Evolutionary conservation across 495 filamentous ascomycete species (phyloP), one percentile per base, ranked within the genome.

Genomic region (Stereocaulon alpinum): DNA sequence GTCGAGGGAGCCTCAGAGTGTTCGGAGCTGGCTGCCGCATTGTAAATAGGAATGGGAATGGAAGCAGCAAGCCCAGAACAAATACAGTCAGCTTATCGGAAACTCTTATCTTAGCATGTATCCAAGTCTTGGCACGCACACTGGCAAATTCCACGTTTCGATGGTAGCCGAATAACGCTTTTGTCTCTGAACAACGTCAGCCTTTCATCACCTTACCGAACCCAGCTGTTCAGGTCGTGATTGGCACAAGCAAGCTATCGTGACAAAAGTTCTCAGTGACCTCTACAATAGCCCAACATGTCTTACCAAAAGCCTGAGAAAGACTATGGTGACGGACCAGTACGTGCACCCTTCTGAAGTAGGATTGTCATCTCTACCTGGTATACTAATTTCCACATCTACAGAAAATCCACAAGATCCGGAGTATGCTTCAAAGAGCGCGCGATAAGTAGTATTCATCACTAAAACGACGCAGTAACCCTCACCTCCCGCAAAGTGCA

Each of bases 221-320:
- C 83, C 79, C 65, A 67, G 75, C 67, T 74, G 77, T 81, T 81
- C 77, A 79, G 78, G 77, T 81, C 78, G 75, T 81, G 78, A 78
- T 74, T 75, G 78, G 75, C 73, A 73, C 65, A 62, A 67, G 65
- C 63, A 66, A 67, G 62, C 56, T 12, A 10, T 50, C 24, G 20
- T 5, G 15, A 42, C 6, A 17, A 6, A 24, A 24, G 24, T 34
- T 45, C 18, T 11, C 50, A 18, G 14, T 66, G 64, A 63, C 42
- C 55, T 18, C 24, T 30, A 17, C 22, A 50, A 11, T 41, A 65
- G 30, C 40, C 69, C 81, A 89, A 80, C 62, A 94, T 94, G 90
- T 93, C 90, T 75, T 95, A 88, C 86, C 83, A 94, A 75, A 96
- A 96, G 80, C 78, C 82, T 69, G 91, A 95, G 78, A 95, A 96